phyloP scores from a whole-genome alignment of 306 rosid species.

The Rosa chinensis region DNA sequence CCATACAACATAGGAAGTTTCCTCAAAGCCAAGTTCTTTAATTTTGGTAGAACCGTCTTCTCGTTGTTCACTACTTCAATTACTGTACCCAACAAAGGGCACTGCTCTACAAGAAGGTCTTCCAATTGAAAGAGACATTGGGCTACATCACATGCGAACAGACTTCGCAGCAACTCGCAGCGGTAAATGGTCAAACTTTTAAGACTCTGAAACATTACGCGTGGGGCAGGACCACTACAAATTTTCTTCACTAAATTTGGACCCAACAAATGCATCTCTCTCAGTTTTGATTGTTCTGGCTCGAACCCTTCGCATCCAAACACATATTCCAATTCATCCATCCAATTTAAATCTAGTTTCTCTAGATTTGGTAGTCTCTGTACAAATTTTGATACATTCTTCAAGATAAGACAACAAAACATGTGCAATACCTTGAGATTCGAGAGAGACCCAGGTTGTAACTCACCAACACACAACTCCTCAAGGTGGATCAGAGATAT shows the following conservation, averaged over 20 bases:
- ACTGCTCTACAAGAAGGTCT: neutral
- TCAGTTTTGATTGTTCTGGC: neutral
- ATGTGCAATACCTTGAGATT: no score
- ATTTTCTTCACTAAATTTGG: accelerated
- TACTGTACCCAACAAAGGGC: no score
- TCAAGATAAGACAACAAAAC: no score
- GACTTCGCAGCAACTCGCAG: neutral
- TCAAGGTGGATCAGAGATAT: no score
- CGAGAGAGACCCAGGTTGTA: neutral
- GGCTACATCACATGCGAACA: neutral
- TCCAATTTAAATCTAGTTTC: neutral
- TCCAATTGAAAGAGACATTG: neutral
- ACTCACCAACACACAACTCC: neutral
- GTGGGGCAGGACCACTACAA: neutral
- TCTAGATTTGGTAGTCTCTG: neutral
- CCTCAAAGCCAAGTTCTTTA: no score
- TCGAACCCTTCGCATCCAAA: neutral
- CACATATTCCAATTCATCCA: neutral
- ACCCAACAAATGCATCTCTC: neutral
- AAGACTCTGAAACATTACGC: neutral
- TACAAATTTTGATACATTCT: neutral
- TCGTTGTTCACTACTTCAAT: no score
- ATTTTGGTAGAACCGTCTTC: no score
- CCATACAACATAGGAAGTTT: no score
- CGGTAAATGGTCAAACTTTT: neutral